These are phyloP conservation scores for Cercophora sp. DNA, from an alignment of 495 filamentous ascomycete genomes.

Conservation along the genomic window DNA sequence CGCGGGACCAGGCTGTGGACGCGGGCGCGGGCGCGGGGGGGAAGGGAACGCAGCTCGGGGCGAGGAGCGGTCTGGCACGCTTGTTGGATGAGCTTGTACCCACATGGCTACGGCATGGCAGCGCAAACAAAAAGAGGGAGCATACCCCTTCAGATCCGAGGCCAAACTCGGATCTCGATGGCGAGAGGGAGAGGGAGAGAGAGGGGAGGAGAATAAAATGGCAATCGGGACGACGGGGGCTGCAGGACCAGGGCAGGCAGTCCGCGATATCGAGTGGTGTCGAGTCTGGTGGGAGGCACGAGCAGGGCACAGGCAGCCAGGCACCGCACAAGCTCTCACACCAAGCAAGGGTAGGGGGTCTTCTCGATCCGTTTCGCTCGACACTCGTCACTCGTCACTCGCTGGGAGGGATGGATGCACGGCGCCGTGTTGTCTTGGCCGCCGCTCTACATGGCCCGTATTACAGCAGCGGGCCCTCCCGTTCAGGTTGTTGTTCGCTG, in stretches of 20 bases:
- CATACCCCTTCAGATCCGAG: conserved; percentile 15
- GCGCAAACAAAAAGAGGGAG: conserved; percentile 10
- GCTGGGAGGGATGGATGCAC: conserved; percentile 2
- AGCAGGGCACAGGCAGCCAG: conserved; percentile 8
- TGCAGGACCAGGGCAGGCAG: neutral
- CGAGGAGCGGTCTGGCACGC: conserved; percentile 22
- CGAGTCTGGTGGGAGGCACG: conserved; percentile 1
- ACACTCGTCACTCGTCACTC: conserved; percentile 9
- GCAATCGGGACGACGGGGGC: conserved; percentile 1
- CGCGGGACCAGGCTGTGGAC: conserved; percentile 9
- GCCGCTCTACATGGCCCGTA: conserved; percentile 3
- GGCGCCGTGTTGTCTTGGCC: conserved; percentile 11
- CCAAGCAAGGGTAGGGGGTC: neutral
- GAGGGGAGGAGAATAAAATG: neutral
- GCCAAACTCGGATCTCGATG: neutral
- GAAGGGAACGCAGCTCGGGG: conserved; percentile 12
- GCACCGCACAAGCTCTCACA: neutral
- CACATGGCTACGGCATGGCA: conserved; percentile 22
- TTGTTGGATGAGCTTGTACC: conserved; percentile 26
- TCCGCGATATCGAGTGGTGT: neutral
- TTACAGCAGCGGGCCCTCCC: conserved; percentile 13
- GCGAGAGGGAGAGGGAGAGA: neutral
- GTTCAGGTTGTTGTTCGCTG: neutral
- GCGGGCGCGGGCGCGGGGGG: conserved; percentile 8
- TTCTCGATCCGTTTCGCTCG: neutral